Evolutionary conservation across 208 protist genomes (phyloP), one percentile per base, ranked within the genome.

Genomic region (Herpetomonas muscarum): DNA sequence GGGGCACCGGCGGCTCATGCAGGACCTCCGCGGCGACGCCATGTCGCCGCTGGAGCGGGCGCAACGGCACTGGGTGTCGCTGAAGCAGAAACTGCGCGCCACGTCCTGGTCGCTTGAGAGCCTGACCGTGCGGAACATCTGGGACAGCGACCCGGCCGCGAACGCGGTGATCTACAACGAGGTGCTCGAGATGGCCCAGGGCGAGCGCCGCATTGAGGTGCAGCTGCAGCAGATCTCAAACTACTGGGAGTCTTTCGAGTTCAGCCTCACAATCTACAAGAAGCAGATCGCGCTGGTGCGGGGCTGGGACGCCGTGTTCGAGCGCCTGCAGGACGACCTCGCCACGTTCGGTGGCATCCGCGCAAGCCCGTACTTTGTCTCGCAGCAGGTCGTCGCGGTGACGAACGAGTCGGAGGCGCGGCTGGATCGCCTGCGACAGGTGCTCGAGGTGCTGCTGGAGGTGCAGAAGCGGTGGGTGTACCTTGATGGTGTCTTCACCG

Each of bases 401-500:
- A 74, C 78, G 10, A 84, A 79, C 49, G 74, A 85, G 5, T 98
- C 93, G 81, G 97, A 99, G 46, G 85, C 90, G 9, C 92, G 93
- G 32, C 81, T 99, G 22, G 97, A 94, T 48, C 64, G 75, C 9
- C 63, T 99, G 12, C 82, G 85, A 31, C 67, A 91, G 55, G 54
- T 98, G 15, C 84, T 99, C 10, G 96, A 99, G 66, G 74, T 92
- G 22, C 72, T 93, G 24, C 60, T 98, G 42, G 95, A 98, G 47
- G 94, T 99, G 34, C 98, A 99, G 76, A 81, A 96, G 51, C 84
- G 91, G 31, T 99, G 98, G 98, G 96, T 99, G 0, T 98, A 99
- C 64, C 83, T 99, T 4, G 97, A 99, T 61, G 96, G 96, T 45
- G 97, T 99, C 57, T 99, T 99, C 63, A 76, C 80, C 17, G 93